These are phyloP conservation scores for Xerocomellus chrysenteron DNA, from an alignment of 768 basidiomycete species.

Conservation along the genomic window DNA sequence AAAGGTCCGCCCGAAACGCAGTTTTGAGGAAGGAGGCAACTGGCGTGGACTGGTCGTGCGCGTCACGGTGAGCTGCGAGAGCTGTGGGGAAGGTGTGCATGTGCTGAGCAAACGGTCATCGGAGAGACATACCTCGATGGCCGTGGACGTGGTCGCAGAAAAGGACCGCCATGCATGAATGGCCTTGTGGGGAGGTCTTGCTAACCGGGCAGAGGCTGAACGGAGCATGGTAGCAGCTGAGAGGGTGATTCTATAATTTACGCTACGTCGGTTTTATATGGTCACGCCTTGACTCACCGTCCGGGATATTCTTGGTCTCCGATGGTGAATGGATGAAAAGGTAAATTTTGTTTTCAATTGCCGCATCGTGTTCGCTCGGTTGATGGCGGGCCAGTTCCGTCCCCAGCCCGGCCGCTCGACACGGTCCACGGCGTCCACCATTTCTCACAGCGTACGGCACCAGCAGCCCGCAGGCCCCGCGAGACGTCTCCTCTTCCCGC, in stretches of 20 bases:
- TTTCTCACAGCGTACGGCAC: constrained; percentile 17
- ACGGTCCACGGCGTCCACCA: constrained; percentile 25
- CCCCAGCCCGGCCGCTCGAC: constrained; percentile 12
- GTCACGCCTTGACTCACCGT: not conserved
- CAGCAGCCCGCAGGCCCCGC: constrained; percentile 41
- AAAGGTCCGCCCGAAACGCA: constrained; percentile 86
- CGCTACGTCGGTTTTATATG: constrained; percentile 25
- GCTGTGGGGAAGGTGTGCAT: constrained; percentile 35
- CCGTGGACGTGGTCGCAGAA: constrained; percentile 21
- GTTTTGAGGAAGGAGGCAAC: constrained; percentile 60
- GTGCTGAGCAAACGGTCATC: not conserved
- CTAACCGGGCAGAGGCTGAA: constrained; percentile 10
- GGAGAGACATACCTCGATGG: constrained; percentile 46
- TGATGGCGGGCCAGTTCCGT: not conserved
- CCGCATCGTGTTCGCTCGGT: not conserved
- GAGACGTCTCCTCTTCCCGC: constrained; percentile 65
- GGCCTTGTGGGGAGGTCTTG: constrained; percentile 1
- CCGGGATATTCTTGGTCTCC: not conserved
- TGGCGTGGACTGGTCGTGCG: constrained; percentile 53
- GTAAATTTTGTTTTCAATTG: not conserved
- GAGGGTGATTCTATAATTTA: not conserved
- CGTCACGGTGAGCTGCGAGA: constrained; percentile 49
- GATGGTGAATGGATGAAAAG: too few relatives aligned
- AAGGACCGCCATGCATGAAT: constrained; percentile 15
- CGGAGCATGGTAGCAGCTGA: constrained; percentile 20